Base-by-base conservation (phyloP, 1,284 basidiomycete species). In the Stereum hirsutum region DNA sequence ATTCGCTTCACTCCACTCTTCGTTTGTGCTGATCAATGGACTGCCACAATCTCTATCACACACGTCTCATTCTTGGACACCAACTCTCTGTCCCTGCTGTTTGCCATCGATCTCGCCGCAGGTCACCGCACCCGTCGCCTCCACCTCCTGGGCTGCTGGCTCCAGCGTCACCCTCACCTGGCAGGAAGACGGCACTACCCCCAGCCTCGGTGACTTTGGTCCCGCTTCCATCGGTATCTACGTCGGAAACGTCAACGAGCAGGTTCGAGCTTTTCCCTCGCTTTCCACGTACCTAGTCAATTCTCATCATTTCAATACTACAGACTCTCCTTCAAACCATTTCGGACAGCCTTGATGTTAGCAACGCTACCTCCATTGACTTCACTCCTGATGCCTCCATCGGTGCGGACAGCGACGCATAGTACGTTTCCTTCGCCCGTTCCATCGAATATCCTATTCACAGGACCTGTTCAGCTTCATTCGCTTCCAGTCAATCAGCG, bases 251-350 rank as follows among this genome's bases (percentile, higher is more conserved):
- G 59, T 65, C 28, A 59, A 56, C 15, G 64, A 74, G 49, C 85
- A 88, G 74, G 82, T 82, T 40, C 26, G 59, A n/a, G 54, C 35
- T 6, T 41, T 12, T 35, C 24, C 6, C 20, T 20, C 30, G 27
- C 34, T 30, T n/a, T 30, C 10, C 28, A 8, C 28, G 15, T 39
- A 40, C 31, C 44, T 30, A 42, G 35, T 27, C 24, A 26, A 20
- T 12, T 42, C 20, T 33, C 46, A 17, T 5, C 1, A 5, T 6
- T 14, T 1, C 5, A 12, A 5, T 6, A 4, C 32, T 12, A 17
- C 47, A 88, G 79, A 82, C 80, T 12, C 56, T 60, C n/a, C 65
- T 94, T 23, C 87, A 90, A 59, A 53, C 61, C 25, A 70, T 93
- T 46, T 63, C 68, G 21, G 53, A 60, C 12, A 68, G 57, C 46